Conservation (phyloP, 306 rosid species). For the Cucurbita maxima region DNA sequence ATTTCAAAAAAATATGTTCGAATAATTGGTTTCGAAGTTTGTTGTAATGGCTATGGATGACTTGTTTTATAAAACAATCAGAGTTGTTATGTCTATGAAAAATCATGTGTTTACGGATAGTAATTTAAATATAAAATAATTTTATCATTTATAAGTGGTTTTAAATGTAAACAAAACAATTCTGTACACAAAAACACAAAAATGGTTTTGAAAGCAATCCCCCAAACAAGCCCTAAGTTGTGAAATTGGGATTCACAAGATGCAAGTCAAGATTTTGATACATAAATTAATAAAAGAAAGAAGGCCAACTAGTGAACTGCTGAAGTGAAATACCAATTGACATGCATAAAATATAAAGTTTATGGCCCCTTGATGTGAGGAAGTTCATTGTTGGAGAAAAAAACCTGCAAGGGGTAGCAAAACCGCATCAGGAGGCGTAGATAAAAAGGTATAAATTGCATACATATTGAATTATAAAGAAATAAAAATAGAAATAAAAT, state of each 20-base stretch:
- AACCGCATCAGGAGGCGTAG: neutral
- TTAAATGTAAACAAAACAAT: neutral
- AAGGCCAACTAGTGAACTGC: neutral
- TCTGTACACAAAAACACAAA: neutral
- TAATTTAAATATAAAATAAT: neutral
- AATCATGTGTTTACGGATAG: neutral
- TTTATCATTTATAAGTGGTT: neutral
- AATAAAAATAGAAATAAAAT: neutral
- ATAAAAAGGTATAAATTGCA: neutral
- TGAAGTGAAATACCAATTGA: conserved; percentile 49
- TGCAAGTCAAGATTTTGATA: neutral
- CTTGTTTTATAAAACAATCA: neutral
- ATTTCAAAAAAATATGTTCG: neutral
- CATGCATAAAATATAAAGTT: conserved; percentile 62
- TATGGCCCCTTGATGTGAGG: conserved; percentile 57
- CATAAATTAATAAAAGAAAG: neutral
- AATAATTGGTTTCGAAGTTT: neutral
- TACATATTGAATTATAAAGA: neutral
- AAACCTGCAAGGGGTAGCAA: conserved; percentile 48
- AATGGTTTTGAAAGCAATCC: neutral
- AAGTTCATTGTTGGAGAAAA: conserved; percentile 72
- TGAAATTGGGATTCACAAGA: neutral
- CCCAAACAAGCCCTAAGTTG: neutral
- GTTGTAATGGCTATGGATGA: neutral
- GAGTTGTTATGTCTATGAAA: neutral